These are phyloP conservation scores for Primulina eburnea DNA, from an alignment of 257 asterid species.

Conservation along the genomic window DNA sequence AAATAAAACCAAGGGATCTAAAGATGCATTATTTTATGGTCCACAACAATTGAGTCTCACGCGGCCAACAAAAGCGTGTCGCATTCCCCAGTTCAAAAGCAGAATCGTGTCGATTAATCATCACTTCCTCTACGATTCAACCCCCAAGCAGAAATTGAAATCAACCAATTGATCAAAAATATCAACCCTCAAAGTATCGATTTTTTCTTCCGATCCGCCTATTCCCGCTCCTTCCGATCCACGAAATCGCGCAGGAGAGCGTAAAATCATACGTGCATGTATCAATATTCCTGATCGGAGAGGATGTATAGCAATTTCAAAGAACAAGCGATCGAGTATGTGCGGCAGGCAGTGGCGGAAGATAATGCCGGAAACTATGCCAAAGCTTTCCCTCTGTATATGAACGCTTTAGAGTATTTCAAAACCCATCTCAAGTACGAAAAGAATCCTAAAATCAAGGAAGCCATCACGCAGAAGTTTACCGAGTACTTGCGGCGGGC, in stretches of 20 bases:
- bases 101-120: neutral
- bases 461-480: conserved; percentile 93
- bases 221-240: neutral
- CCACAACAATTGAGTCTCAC: no score
- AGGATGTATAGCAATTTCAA: conserved; percentile 95
- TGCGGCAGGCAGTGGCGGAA: conserved; percentile 88
- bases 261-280: neutral
- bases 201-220: neutral
- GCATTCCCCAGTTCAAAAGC: neutral
- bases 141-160: neutral
- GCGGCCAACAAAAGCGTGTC: neutral
- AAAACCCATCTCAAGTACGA: conserved; percentile 93
- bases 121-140: no score
- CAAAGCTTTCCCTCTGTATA: conserved; percentile 85
- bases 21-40: no score
- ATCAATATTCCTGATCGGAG: conserved; percentile 30
- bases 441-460: conserved; percentile 90
- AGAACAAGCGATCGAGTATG: conserved; percentile 95
- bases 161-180: no score
- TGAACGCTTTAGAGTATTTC: conserved; percentile 96
- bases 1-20: no score
- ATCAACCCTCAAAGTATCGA: neutral
- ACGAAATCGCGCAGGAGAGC: neutral
- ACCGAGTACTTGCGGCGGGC: conserved; percentile 95
- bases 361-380: conserved; percentile 95